Evolutionary conservation across 2,329 filamentous ascomycete genomes (phyloP), one percentile per base, ranked within the genome.

Genomic region (Epichloe festucae): DNA sequence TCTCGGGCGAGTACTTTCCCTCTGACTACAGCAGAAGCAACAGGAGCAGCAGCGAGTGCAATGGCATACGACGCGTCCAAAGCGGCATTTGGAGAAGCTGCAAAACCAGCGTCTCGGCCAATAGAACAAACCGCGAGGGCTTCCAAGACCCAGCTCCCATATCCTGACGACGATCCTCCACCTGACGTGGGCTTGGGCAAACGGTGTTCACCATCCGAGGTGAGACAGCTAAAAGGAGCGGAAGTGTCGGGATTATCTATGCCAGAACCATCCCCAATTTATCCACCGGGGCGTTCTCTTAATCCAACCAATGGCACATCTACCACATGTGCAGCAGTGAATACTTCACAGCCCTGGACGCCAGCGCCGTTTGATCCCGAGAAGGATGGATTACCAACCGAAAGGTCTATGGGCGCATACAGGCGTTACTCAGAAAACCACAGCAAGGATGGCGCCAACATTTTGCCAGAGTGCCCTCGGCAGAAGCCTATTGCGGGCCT

Each of bases 401-500:
- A 73, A n/a, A 65, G 67, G 40, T 65, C 69, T 5, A 61, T 74
- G 21, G 69, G 72, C 3, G 68, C 73, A 1, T 79, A 74, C 57
- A 69, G 77, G 42, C 73, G 76, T 5, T 78, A 75, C 58, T 77
- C 77, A 0, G 76, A 84, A 53, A 62, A 62, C 43, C 53, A 56
- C 34, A 60, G 59, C 42, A 58, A 34, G 43, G 53, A 54, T 31
- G 51, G 46, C 14, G 34, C 42, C 52, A 59, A 51, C 51, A 74
- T 6, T 21, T 73, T 90, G 14, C 79, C 85, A 3, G 75, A 81
- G 3, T 95, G 90, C 59, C 84, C 83, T 6, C 77, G 87, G 54
- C 79, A 76, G 40, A 70, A 75, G 4, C 78, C 79, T 11, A 76
- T 80, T 12, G 70, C 77, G 10, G 82, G 82, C 2, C 76, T 82